Conservation (phyloP, 257 asterid genomes). For the Solanum neorickii region DNA sequence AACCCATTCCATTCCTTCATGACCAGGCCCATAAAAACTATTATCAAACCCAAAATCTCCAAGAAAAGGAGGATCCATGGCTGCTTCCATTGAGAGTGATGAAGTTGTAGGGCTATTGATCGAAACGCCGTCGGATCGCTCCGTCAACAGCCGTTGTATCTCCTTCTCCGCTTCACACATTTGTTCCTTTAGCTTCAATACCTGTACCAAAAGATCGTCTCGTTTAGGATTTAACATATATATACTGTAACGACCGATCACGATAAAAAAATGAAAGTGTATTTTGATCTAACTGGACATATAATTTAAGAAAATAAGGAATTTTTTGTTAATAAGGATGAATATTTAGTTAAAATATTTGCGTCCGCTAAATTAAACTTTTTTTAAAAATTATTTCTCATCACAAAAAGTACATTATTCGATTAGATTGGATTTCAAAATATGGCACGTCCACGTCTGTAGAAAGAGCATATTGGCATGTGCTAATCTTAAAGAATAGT, state of each 20-base stretch:
- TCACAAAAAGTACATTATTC: not conserved
- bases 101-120: constrained; percentile 41
- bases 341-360: too few relatives aligned
- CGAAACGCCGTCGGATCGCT: constrained; percentile 20
- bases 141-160: constrained; percentile 26
- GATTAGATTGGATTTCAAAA: not conserved
- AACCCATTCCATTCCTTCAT: constrained; percentile 20
- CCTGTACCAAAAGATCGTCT: not conserved
- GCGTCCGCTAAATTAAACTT: not conserved
- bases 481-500: constrained; percentile 21
- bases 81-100: constrained; percentile 26
- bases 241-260: not conserved
- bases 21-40: constrained; percentile 18
- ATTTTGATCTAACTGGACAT: not conserved
- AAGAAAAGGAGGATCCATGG: constrained; percentile 21
- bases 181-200: constrained; percentile 44
- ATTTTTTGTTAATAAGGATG: too few relatives aligned
- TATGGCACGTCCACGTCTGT: constrained; percentile 11
- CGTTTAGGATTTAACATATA: not conserved
- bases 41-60: constrained; percentile 44
- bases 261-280: too few relatives aligned
- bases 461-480: constrained; percentile 15
- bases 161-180: constrained; percentile 39
- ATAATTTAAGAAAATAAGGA: too few relatives aligned
- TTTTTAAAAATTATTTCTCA: not conserved